A percentile compares a stretch with the other conserved stretches of the same genome.
Evolutionary conservation across 2,329 filamentous ascomycete genomes (phyloP).

Genomic region (Dothideomycetes sp.): DNA sequence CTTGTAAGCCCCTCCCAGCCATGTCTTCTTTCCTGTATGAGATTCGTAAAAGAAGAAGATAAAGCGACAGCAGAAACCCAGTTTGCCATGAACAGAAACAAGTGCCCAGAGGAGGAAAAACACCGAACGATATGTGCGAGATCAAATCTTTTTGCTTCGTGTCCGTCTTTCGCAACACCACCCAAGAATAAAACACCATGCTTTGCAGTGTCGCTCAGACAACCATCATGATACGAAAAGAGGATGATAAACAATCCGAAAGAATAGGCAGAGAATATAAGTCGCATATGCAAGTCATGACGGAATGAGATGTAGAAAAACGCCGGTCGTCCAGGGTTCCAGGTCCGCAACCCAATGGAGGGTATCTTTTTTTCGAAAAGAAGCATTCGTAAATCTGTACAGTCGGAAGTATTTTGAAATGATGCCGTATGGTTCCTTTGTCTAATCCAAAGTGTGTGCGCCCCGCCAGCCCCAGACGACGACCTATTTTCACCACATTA

Average conservation of each 20-base stretch:
- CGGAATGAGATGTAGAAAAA: slow-evolving; percentile 7
- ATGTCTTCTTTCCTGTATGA: slow-evolving; percentile 9
- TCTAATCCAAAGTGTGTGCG: slow-evolving; percentile 8
- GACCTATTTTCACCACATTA: slow-evolving; percentile 8
- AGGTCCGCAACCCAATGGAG: slow-evolving; percentile 8
- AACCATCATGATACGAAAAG: neutral
- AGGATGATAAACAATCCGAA: slow-evolving; percentile 4
- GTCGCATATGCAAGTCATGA: slow-evolving; percentile 8
- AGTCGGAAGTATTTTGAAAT: slow-evolving; percentile 9
- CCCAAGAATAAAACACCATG: slow-evolving; percentile 7
- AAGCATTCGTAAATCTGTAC: slow-evolving; percentile 13
- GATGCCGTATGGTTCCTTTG: slow-evolving; percentile 7
- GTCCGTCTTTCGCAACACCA: slow-evolving; percentile 5
- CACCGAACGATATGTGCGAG: slow-evolving; percentile 10
- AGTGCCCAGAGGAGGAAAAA: slow-evolving; percentile 9
- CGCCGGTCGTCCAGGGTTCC: slow-evolving; percentile 10
- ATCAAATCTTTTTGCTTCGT: slow-evolving; percentile 3
- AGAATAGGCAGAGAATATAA: slow-evolving; percentile 5
- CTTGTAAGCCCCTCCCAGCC: slow-evolving; percentile 4
- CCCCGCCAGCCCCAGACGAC: slow-evolving; percentile 14
- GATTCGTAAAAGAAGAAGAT: slow-evolving; percentile 9
- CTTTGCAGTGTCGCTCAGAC: slow-evolving; percentile 4
- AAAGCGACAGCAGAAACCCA: slow-evolving; percentile 7
- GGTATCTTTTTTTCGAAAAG: slow-evolving; percentile 4
- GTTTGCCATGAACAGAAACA: slow-evolving; percentile 4